Evolutionary conservation across 2,329 filamentous ascomycete genomes (phyloP).

Genomic region (Aphanocladium album): DNA sequence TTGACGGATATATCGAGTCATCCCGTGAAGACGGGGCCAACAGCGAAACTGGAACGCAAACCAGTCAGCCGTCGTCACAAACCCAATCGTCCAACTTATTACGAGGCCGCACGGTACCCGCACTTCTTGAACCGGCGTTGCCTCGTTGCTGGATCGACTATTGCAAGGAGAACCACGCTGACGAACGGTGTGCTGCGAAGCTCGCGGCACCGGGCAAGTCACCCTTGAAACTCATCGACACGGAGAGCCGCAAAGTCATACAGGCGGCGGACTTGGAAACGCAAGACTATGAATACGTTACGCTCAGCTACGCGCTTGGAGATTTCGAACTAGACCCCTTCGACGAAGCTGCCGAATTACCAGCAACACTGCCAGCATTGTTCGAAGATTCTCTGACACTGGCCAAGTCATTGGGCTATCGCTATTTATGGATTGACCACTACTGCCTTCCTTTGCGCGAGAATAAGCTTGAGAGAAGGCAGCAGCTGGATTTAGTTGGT

Average conservation of each 20-base stretch:
- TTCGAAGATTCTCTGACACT: constrained; percentile 30
- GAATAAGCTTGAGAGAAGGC: constrained; percentile 19
- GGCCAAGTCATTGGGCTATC: constrained; percentile 28
- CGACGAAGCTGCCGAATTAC: constrained; percentile 18
- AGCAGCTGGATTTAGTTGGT: constrained; percentile 28
- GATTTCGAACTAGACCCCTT: neutral
- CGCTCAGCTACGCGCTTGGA: constrained; percentile 30
- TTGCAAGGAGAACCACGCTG: constrained; percentile 27
- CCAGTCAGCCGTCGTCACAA: neutral
- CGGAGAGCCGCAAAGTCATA: constrained; percentile 24
- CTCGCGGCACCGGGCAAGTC: neutral
- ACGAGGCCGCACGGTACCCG: constrained; percentile 28
- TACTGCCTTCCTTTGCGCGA: constrained; percentile 29
- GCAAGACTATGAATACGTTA: constrained; percentile 25
- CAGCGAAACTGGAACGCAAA: neutral
- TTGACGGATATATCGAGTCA: constrained; percentile 20
- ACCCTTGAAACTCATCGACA: constrained; percentile 31
- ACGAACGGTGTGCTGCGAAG: constrained; percentile 20
- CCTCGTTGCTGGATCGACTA: constrained; percentile 31
- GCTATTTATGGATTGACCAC: constrained; percentile 34
- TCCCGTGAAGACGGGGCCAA: constrained; percentile 6
- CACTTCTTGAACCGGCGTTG: constrained; percentile 25
- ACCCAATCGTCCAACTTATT: constrained; percentile 15
- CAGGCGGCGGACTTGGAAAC: constrained; percentile 23
- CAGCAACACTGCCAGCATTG: constrained; percentile 24